phyloP scores from a whole-genome alignment of 139 green algal genomes.

The Volvox reticuliferus region DNA sequence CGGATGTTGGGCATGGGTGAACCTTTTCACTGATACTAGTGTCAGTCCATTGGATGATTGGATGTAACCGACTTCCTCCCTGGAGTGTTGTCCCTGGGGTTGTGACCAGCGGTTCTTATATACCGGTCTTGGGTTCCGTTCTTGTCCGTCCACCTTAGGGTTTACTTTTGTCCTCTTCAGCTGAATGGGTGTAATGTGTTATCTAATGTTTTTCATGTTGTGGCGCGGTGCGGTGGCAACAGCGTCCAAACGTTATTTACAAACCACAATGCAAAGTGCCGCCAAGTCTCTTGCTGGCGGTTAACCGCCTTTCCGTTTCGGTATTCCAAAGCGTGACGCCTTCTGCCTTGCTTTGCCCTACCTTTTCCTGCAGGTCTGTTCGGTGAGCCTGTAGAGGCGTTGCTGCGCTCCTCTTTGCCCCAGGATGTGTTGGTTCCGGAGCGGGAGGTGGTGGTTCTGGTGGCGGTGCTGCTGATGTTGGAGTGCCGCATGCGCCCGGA shows the following conservation, averaged over 20 bases:
- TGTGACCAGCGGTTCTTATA: too few relatives aligned
- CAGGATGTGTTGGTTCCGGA: slow-evolving; percentile 49
- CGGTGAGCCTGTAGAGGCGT: slow-evolving; percentile 31
- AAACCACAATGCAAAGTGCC: not conserved
- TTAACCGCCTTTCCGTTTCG: not conserved
- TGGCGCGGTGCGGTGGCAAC: too few relatives aligned
- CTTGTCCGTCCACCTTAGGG: too few relatives aligned
- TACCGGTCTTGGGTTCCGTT: too few relatives aligned
- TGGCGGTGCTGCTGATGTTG: slow-evolving; percentile 42
- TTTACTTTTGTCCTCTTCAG: too few relatives aligned
- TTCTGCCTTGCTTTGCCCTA: not conserved
- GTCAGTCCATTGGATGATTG: too few relatives aligned
- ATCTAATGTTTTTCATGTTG: too few relatives aligned
- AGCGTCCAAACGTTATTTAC: too few relatives aligned
- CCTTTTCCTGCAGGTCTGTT: slow-evolving; percentile 17
- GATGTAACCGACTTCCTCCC: too few relatives aligned
- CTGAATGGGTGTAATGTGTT: too few relatives aligned
- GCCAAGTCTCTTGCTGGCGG: not conserved
- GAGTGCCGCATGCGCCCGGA: slow-evolving; percentile 46
- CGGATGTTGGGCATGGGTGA: not conserved
- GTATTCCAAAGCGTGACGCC: not conserved
- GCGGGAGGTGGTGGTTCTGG: slow-evolving; percentile 48
- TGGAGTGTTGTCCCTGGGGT: too few relatives aligned
- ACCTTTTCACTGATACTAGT: too few relatives aligned
- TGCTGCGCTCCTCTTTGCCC: slow-evolving; percentile 35